phyloP scores from a whole-genome alignment of 1,284 basidiomycete species.

The Cryptococcus deneoformans region DNA sequence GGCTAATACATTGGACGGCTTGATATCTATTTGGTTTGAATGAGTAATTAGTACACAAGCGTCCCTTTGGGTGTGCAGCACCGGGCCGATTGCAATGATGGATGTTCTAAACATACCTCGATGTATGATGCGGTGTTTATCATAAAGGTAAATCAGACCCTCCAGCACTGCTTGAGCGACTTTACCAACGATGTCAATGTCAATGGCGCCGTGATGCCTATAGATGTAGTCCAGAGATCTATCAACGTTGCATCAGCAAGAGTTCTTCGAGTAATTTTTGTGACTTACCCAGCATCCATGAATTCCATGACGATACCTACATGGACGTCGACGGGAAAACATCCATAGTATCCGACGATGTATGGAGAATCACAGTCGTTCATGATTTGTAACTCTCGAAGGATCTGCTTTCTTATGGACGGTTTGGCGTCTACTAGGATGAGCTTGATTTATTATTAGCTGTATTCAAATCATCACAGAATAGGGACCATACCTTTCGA shows the following conservation, averaged over 20 bases:
- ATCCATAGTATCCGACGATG: conserved; percentile 96
- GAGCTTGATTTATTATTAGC: conserved; percentile 58
- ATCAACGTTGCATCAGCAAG: not conserved
- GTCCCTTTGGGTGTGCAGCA: not conserved
- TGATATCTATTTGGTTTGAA: conserved; percentile 69
- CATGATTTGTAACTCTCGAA: conserved; percentile 97
- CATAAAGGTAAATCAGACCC: conserved; percentile 96
- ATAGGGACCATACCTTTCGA: conserved; percentile 68
- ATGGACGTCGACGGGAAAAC: conserved; percentile 92
- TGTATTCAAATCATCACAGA: not conserved
- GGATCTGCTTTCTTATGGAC: conserved; percentile 94
- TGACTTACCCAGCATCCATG: conserved; percentile 67
- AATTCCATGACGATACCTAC: conserved; percentile 99
- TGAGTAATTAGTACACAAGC: not conserved
- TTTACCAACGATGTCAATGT: conserved; percentile 83
- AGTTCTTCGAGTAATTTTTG: not conserved
- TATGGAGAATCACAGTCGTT: conserved; percentile 91
- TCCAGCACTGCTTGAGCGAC: conserved; percentile 91
- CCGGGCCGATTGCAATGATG: not conserved
- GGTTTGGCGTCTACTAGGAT: conserved; percentile 98
- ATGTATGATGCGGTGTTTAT: conserved; percentile 98
- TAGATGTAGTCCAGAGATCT: conserved; percentile 84
- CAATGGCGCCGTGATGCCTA: conserved; percentile 85
- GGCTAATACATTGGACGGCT: conserved; percentile 95
- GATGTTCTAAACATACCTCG: conserved; percentile 62